Evolutionary conservation across 768 basidiomycete genomes (phyloP).

Genomic region (Termitomyces sp.): DNA sequence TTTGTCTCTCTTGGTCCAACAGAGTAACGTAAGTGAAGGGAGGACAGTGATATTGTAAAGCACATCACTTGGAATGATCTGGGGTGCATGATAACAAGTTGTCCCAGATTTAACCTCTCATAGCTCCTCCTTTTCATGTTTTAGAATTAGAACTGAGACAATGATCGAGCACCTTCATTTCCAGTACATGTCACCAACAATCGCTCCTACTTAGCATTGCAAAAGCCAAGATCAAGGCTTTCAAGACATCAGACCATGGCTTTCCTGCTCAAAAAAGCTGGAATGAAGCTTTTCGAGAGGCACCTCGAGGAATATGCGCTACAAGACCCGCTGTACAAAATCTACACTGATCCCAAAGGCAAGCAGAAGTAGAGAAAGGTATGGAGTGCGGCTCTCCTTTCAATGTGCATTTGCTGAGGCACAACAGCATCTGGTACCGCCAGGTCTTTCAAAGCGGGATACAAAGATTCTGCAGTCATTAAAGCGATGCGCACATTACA

Average conservation of each 20-base stretch:
- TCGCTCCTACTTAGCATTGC: background rate
- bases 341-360: slow-evolving; percentile 49
- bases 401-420: background rate
- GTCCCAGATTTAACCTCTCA: background rate
- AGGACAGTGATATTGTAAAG: too few species aligned
- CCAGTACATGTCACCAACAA: background rate
- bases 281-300: slow-evolving; percentile 58
- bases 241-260: slow-evolving; percentile 18
- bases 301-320: slow-evolving; percentile 68
- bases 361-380: slow-evolving; percentile 58
- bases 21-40: too few species aligned
- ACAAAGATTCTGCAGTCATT: slow-evolving; percentile 69
- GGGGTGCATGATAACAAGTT: background rate
- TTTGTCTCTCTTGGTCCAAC: background rate
- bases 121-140: background rate
- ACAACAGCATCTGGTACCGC: slow-evolving; percentile 59
- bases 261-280: slow-evolving; percentile 36
- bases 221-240: background rate
- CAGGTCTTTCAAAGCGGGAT: slow-evolving; percentile 77
- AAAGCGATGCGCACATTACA: slow-evolving; percentile 71
- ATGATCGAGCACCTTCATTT: background rate
- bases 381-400: slow-evolving; percentile 6
- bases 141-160: background rate
- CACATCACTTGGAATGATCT: background rate
- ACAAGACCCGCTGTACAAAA: slow-evolving; percentile 71